Evolutionary conservation across 495 filamentous ascomycete genomes (phyloP), one percentile per base, ranked within the genome.

Genomic region (Physcia stellaris): DNA sequence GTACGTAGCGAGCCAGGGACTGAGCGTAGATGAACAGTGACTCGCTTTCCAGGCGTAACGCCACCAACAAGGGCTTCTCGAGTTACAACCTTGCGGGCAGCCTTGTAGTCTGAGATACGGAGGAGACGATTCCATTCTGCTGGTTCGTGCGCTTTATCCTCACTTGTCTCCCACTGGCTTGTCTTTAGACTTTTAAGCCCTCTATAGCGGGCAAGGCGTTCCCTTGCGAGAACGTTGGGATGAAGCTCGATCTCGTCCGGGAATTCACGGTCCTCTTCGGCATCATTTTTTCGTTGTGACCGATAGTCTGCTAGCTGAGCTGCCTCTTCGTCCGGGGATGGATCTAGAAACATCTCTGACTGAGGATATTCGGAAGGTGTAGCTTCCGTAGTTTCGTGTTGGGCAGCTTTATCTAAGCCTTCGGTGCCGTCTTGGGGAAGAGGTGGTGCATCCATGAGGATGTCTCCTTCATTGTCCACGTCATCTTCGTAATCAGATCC

Each of bases 201-300:
- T 52, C 90, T 63, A 60, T 92, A 98, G 35, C 81, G 71, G 11
- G 80, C 71, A 32, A 96, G 62, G 3, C 90, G 71, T 58, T 98
- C 90, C 29, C 84, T 64, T 2, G 87, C 90, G 28, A 83, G 66
- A 2, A 87, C 85, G 35, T 87, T 76, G 0, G 92, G 90, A 47
- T 80, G 83, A 29, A 98, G 67, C 56, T 98, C 90, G 49, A 96
- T 87, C 57, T 98, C 90, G 43, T 98, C 90, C 4, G 90, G 90
- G 61, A 96, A 98, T 48, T 95, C 88, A 13, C 80, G 70, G 53
- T 98, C 87, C 17, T 96, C 87, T 37, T 83, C 66, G 16, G 77
- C 84, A 47, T 94, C 86, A 18, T 71, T 75, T 21, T 71, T 68
- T 40, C 86, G 83, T 37, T 71, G 77, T 21, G 69, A 64, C 10